Base-by-base conservation (phyloP, 148 eudicot genomes). In the Spergularia marina region DNA sequence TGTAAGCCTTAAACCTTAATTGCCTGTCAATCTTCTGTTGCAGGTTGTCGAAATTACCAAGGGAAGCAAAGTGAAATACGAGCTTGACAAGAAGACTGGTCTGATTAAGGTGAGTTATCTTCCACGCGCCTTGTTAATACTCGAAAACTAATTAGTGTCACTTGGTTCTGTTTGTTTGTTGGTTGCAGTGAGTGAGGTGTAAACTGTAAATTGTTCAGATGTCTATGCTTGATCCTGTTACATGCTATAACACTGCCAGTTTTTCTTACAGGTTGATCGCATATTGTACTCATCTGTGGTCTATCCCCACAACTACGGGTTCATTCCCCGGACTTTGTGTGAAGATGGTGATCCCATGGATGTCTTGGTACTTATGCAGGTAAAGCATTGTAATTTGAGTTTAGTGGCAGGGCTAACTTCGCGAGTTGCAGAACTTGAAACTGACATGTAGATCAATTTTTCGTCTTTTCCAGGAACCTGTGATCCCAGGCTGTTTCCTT, bases 21-120 rank as follows among this genome's bases (percentile, higher is more conserved):
- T n/a, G 36, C 14, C n/a, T 68, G 30, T 63, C n/a, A 15, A 53
- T 30, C 3, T 60, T 25, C 47, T 20, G 60, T 68, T 76, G 75
- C 82, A 90, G 94, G 98, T 93, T 74, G 84, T 93, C 75, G 98
- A 91, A 74, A 94, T 94, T 15, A 81, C 90, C 12, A 91, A 85
- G 83, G 97, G 97, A 41, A 94, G 97, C 74, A 94, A 94, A 84
- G 98, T 91, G 49, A 94, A 94, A 81, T 94, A 94, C 74, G 98
- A 94, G 79, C 92, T 94, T 68, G 97, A 94, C 82, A 91, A 94
- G 81, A 91, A 89, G 78, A 94, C 97, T 59, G 98, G 98, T 55
- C 79, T 91, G 53, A 90, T 94, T 66, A 94, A 90, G 90, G 97
- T 91, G 78, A 39, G 79, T 17, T 70, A 7, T 49, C 63, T 34